Evolutionary conservation across 1,284 basidiomycete genomes (phyloP).

Genomic region (Ganoderma leucocontextum): DNA sequence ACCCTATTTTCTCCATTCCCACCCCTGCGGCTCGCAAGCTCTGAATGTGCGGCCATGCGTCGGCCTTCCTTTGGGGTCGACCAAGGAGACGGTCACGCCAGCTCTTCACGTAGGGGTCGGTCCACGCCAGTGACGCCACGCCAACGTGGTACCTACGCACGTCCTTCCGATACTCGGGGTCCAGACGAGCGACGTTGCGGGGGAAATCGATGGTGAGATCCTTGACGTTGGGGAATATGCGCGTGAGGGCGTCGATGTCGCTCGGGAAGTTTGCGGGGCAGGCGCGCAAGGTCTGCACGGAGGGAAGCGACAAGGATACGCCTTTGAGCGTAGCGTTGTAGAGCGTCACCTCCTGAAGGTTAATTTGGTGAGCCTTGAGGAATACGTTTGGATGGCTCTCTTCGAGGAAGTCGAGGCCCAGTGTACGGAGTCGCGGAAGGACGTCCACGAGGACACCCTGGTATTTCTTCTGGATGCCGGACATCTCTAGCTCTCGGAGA

Average conservation of each 20-base stretch:
- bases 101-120: neutral
- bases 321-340: neutral
- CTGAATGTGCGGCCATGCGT: neutral
- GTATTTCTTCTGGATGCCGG: neutral
- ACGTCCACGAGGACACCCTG: neutral
- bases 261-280: neutral
- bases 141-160: neutral
- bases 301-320: neutral
- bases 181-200: neutral
- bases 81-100: neutral
- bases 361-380: neutral
- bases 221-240: neutral
- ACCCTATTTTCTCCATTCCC: neutral
- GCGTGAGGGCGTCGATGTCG: neutral
- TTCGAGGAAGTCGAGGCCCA: neutral
- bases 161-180: neutral
- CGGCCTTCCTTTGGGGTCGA: neutral
- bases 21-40: neutral
- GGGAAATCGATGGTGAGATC: neutral
- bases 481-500: neutral
- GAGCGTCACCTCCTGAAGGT: neutral
- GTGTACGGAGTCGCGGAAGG: neutral
- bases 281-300: neutral
- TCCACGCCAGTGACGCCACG: neutral
- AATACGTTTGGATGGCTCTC: neutral